Evolutionary conservation across 2,329 filamentous ascomycete species (phyloP).

Genomic region (Magnaporthiopsis poae): DNA sequence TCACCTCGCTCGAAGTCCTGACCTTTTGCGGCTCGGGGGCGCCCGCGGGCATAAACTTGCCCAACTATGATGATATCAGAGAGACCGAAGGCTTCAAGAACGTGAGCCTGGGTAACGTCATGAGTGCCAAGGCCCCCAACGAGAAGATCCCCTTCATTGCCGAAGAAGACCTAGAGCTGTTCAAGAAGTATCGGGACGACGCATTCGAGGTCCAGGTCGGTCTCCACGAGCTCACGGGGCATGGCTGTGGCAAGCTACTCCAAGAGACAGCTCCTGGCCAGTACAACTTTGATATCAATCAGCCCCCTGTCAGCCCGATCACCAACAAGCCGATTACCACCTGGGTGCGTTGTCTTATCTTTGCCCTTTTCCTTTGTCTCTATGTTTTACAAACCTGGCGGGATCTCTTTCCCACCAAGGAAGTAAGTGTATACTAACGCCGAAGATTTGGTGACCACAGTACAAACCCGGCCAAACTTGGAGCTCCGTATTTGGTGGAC

Average conservation of each 20-base stretch:
- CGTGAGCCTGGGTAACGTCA: constrained; percentile 83
- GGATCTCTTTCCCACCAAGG: neutral
- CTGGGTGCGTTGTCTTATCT: constrained; percentile 34
- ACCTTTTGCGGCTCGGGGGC: constrained; percentile 65
- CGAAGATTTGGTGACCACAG: neutral
- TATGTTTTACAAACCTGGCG: too few species aligned
- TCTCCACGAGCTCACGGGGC: constrained; percentile 76
- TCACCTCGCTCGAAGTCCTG: constrained; percentile 85
- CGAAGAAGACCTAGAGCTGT: constrained; percentile 66
- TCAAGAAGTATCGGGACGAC: constrained; percentile 70
- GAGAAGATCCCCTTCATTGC: constrained; percentile 88
- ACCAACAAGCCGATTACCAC: constrained; percentile 67
- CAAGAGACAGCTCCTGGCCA: constrained; percentile 74
- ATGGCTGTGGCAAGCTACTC: constrained; percentile 86
- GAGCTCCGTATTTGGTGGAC: constrained; percentile 80
- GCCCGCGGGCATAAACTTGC: constrained; percentile 58
- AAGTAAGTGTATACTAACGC: neutral
- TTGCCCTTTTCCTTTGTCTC: too few species aligned
- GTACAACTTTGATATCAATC: constrained; percentile 79
- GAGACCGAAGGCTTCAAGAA: constrained; percentile 86
- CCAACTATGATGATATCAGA: constrained; percentile 67
- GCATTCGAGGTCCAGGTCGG: constrained; percentile 95
- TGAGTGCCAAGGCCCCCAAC: constrained; percentile 82
- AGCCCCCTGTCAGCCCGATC: constrained; percentile 72
- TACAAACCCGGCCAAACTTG: constrained; percentile 95